Evolutionary conservation across 1,284 basidiomycete genomes (phyloP).

Genomic region (Stereum hirsutum): DNA sequence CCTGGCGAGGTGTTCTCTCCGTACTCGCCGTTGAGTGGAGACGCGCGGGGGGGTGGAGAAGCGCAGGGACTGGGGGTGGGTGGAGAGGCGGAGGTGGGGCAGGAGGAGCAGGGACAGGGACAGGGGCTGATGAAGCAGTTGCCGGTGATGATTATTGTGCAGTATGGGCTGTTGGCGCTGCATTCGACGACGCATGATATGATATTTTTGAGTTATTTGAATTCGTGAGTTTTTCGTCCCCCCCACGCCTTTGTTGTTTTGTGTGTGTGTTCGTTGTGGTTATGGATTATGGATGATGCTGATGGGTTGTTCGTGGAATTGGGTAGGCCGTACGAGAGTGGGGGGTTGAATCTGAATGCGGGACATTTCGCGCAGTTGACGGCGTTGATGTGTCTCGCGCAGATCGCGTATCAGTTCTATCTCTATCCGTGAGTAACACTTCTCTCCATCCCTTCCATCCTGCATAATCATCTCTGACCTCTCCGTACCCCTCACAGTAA

Average conservation of each 20-base stretch:
- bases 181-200: conserved; percentile 83
- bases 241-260: no score
- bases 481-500: conserved; percentile 28
- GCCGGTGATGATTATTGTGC: conserved; percentile 63
- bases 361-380: conserved; percentile 79
- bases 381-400: conserved; percentile 73
- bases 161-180: conserved; percentile 72
- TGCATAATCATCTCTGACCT: conserved; percentile 15
- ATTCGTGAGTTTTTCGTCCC: conserved; percentile 47
- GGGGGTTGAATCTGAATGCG: conserved; percentile 69
- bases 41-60: background rate
- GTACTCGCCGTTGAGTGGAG: no score
- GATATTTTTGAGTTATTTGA: conserved; percentile 75
- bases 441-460: conserved; percentile 8
- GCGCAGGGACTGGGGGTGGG: conserved; percentile 1
- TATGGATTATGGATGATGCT: no score
- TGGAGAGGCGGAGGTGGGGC: conserved; percentile 3
- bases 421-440: conserved; percentile 66
- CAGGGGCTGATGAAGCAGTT: conserved; percentile 58
- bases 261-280: background rate
- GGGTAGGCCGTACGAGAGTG: conserved; percentile 55
- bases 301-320: no score
- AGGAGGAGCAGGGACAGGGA: conserved; percentile 29
- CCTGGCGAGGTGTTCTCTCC: conserved; percentile 14
- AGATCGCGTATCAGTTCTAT: conserved; percentile 78